Evolutionary conservation across 768 basidiomycete genomes (phyloP), one percentile per base, ranked within the genome.

Genomic region (Lactifluus volemus): DNA sequence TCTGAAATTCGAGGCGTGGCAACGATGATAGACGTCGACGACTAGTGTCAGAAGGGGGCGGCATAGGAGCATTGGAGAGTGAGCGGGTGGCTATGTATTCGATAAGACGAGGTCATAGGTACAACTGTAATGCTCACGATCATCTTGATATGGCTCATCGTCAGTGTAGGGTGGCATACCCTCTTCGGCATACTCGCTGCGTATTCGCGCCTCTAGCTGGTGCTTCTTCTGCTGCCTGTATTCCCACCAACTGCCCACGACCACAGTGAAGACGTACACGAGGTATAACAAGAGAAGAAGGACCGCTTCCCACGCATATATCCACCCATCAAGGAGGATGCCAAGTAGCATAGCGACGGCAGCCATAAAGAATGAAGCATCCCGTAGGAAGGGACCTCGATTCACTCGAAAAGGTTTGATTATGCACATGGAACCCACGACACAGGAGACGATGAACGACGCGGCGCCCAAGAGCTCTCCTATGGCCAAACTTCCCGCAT

Each of bases 401-500:
- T 86, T 77, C 32, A 98, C 93, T 66, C 83, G 81, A 74, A 99
- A 99, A 0, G 96, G 95, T 60, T 88, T 89, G 73, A 98, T 93
- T 72, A 98, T 85, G 67, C 92, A 94, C 87, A 99, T 96, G n/a
- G 89, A 88, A 8, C 97, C 97, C 12, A 92, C 96, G 25, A 99
- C 97, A 68, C 94, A 92, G 2, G 92, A 92, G 21, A 92, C 86
- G 72, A 99, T 95, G 76, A 99, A 99, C 2, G 91, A 82, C 0
- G 96, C 95, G 2, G 96, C 96, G 6, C 97, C 97, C 12, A 99
- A 77, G 7, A 99, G 79, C 71, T 99, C 97, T 21, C 97, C 97
- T 55, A 99, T 84, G 1, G 97, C 97, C 57, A 99, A 74, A 58
- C 89, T 83, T 8, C 94, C 94, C 4, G 94, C 91, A 67, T 86